Base-by-base conservation (phyloP, 1,284 basidiomycete species). In the Lentinula novae-zelandiae region DNA sequence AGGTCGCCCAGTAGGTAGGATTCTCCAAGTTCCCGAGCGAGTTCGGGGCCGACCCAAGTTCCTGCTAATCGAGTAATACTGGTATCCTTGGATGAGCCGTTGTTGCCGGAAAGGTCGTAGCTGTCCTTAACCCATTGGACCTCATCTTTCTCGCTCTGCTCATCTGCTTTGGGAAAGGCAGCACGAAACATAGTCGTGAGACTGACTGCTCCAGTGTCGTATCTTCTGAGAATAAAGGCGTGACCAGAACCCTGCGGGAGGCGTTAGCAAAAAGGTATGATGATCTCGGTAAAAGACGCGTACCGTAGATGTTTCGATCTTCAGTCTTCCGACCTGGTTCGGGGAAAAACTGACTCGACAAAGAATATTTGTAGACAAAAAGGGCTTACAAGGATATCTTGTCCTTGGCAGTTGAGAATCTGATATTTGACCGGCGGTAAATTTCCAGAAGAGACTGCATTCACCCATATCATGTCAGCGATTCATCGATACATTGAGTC, bases 131-230 rank as follows among this genome's bases (percentile, higher is more conserved):
- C 88, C 91, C 92, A 98, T 55, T 85, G 82, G 67, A 92, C 85
- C 75, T 99, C 96, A 36, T 76, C 77, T 70, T 86, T 87, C 75
- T 98, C 96, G 20, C 90, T 87, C 51, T 83, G 81, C 2, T 94
- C 92, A 36, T 81, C 77, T 0, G 95, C 92, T 58, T 81, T 85
- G 8, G 97, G 96, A 76, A 96, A 99, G 0, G 96, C 95, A 31
- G 96, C 94, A 67, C 95, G 93, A 81, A 95, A 98, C 93, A 99
- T 97, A 63, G 96, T 97, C 5, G 95, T 97, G 17, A 96, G 87
- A 62, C 92, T 95, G 74, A 99, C 85, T 27, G 96, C 96, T 65
- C 94, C 88, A 5, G 96, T 98, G 77, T 99, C 96, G 71, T 95
- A 97, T 63, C 96, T 89, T 65, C 95, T 87, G 60, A 98, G 89